Evolutionary conservation across 2,329 filamentous ascomycete species (phyloP).

Genomic region (Teratosphaeria zuluensis): DNA sequence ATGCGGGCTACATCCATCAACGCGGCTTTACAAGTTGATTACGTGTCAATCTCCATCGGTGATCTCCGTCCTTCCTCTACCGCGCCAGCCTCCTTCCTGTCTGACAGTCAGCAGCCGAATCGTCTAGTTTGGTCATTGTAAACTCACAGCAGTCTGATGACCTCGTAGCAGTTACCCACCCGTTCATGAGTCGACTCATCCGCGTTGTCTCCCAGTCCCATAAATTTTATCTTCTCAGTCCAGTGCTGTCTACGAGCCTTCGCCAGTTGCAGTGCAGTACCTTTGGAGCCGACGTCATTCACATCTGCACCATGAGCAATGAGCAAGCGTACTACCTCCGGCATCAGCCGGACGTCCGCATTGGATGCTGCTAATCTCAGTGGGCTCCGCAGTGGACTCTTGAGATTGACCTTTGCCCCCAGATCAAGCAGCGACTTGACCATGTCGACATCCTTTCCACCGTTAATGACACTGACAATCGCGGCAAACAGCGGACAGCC

Average conservation of each 20-base stretch:
- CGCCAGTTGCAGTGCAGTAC: conserved; percentile 3
- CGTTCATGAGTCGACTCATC: conserved; percentile 6
- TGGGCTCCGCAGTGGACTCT: conserved; percentile 6
- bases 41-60: background rate
- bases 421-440: conserved; percentile 20
- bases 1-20: background rate
- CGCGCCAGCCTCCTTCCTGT: conserved; percentile 3
- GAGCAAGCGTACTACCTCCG: conserved; percentile 21
- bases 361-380: conserved; percentile 10
- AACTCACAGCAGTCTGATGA: conserved; percentile 8
- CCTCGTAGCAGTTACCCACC: conserved; percentile 10
- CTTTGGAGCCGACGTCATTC: conserved; percentile 2
- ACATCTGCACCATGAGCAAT: conserved; percentile 19
- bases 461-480: conserved; percentile 9
- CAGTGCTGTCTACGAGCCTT: background rate
- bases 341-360: conserved; percentile 17
- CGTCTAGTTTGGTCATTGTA: background rate
- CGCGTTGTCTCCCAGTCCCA: background rate
- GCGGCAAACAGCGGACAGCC: conserved; percentile 23
- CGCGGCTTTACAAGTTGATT: background rate
- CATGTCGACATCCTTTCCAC: conserved; percentile 17
- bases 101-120: background rate
- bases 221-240: conserved; percentile 1
- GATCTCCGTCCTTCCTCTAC: background rate
- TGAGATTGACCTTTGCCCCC: conserved; percentile 11